Percentiles rank a stretch among this genome's conserved stretches.
Evolutionary conservation across 345 rosid species (phyloP).

Genomic region (Rhodamnia argentea): DNA sequence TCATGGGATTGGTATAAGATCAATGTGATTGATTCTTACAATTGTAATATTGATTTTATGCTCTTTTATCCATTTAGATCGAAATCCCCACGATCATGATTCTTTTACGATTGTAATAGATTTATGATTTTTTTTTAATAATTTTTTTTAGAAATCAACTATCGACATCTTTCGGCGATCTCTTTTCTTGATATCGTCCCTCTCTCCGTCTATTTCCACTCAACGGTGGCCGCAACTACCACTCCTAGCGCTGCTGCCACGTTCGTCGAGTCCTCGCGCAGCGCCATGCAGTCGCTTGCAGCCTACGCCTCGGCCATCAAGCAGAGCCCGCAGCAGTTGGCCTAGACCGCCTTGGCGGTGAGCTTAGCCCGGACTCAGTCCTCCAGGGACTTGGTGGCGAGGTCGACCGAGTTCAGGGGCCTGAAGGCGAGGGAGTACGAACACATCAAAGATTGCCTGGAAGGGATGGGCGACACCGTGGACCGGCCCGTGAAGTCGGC

Average conservation of each 20-base stretch:
- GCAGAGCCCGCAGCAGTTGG: conserved; percentile 48
- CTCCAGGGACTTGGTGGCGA: conserved; percentile 46
- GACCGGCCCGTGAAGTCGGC: conserved; percentile 57
- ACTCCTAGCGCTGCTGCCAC: neutral
- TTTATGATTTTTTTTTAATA: no score
- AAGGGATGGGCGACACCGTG: conserved; percentile 57
- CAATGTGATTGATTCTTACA: no score
- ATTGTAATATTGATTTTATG: no score
- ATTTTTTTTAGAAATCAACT: no score
- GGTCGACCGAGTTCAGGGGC: conserved; percentile 37
- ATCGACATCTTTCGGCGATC: no score
- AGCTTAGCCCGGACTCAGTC: conserved; percentile 47
- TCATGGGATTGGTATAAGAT: no score
- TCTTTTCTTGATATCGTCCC: no score
- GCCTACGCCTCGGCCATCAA: conserved; percentile 43
- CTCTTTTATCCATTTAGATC: neutral
- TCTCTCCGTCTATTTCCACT: no score
- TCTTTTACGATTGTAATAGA: no score
- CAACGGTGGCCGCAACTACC: neutral
- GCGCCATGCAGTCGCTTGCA: conserved; percentile 44
- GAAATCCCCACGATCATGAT: neutral
- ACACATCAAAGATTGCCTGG: conserved; percentile 66
- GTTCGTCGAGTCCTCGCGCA: conserved; percentile 51
- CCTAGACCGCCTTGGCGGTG: conserved; percentile 63
- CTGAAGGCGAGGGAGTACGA: conserved; percentile 40